Percentiles rank a stretch among this genome's conserved stretches.
phyloP scores from a whole-genome alignment of 257 asterid genomes.

The Mitragyna speciosa region DNA sequence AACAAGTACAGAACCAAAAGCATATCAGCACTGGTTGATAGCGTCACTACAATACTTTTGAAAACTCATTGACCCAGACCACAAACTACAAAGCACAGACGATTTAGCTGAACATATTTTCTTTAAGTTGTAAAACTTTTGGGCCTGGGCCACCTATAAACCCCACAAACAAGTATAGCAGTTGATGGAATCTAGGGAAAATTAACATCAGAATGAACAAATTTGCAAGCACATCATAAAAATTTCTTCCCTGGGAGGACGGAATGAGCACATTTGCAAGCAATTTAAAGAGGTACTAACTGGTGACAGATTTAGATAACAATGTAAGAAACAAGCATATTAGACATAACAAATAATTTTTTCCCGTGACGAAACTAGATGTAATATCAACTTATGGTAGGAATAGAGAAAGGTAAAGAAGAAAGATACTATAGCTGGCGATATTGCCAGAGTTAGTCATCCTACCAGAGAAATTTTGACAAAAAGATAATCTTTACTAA shows the following conservation, averaged over 20 bases:
- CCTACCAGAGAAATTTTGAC: background rate
- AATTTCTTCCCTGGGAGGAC: background rate
- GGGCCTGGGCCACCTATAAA: background rate
- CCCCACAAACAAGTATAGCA: background rate
- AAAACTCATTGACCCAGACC: background rate
- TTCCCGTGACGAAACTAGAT: background rate
- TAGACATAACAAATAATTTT: background rate
- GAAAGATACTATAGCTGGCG: background rate
- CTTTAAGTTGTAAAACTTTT: background rate
- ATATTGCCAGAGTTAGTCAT: background rate
- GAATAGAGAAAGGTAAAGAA: background rate
- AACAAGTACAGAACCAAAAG: background rate
- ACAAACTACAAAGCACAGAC: background rate
- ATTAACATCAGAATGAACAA: background rate
- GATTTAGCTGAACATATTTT: background rate
- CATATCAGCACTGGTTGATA: background rate
- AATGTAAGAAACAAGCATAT: background rate
- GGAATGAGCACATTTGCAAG: background rate
- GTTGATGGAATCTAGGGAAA: background rate
- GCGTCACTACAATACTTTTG: background rate
- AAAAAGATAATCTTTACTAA: background rate
- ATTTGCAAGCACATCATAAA: background rate
- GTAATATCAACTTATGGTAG: background rate
- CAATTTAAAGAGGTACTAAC: background rate
- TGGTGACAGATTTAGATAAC: background rate